These are phyloP conservation scores for Canariomyces notabilis DNA, from an alignment of 2,329 filamentous ascomycete genomes.

Conservation along the genomic window DNA sequence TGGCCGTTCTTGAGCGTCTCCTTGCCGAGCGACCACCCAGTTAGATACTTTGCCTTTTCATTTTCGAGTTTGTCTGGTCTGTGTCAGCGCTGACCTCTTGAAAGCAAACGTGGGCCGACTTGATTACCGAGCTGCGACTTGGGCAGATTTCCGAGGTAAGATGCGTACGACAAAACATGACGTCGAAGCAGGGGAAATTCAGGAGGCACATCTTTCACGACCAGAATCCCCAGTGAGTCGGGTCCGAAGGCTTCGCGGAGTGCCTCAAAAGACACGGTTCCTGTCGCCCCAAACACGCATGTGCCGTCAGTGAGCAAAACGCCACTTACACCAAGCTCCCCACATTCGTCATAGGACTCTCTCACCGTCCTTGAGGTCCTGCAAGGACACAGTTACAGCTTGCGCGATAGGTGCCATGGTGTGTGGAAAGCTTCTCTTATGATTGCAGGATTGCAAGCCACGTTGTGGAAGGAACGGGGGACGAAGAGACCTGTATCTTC, in stretches of 20 bases:
- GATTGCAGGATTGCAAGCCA: background rate
- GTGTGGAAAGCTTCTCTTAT: background rate
- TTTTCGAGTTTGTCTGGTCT: slow-evolving; percentile 52
- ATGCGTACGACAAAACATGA: slow-evolving; percentile 76
- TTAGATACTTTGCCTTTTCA: slow-evolving; percentile 57
- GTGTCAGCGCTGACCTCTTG: background rate
- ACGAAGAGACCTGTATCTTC: background rate
- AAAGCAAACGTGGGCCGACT: too few species aligned
- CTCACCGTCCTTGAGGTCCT: slow-evolving; percentile 55
- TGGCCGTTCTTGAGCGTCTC: slow-evolving; percentile 74
- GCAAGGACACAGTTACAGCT: slow-evolving; percentile 56
- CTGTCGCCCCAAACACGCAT: slow-evolving; percentile 35
- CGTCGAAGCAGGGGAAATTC: slow-evolving; percentile 68
- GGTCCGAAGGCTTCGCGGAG: slow-evolving; percentile 83
- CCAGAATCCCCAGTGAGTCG: slow-evolving; percentile 81
- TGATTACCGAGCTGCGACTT: slow-evolving; percentile 63
- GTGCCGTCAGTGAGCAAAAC: slow-evolving; percentile 9
- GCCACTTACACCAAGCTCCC: slow-evolving; percentile 11
- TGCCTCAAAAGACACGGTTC: slow-evolving; percentile 60
- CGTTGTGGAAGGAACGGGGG: background rate
- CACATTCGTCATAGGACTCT: slow-evolving; percentile 8
- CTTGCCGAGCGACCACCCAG: slow-evolving; percentile 76
- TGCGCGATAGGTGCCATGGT: slow-evolving; percentile 47
- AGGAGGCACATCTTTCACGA: slow-evolving; percentile 79
- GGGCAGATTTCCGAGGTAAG: slow-evolving; percentile 80